Evolutionary conservation across 139 green algal genomes (phyloP).

Genomic region (Diplosphaera chodatii): DNA sequence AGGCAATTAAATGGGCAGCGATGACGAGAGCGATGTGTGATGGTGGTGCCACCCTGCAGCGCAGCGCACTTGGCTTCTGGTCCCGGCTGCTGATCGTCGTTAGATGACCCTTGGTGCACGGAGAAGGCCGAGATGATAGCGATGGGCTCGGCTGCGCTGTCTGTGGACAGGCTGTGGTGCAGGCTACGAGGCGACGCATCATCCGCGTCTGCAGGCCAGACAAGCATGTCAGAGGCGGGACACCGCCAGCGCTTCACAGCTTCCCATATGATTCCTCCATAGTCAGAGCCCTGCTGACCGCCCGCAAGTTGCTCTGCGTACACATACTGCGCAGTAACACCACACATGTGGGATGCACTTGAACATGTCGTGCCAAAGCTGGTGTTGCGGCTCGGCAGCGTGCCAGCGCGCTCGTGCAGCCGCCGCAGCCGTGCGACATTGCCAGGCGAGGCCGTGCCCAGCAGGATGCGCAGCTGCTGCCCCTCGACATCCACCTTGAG

Average conservation of each 20-base stretch:
- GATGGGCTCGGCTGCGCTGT: not conserved
- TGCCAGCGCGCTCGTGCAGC: not conserved
- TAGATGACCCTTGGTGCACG: not conserved
- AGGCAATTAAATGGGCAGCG: too few species aligned
- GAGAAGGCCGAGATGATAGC: not conserved
- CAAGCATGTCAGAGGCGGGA: too few species aligned
- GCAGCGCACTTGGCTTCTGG: not conserved
- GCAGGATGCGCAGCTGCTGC: not conserved
- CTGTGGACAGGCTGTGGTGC: not conserved
- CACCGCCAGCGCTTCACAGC: too few species aligned
- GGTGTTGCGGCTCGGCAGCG: not conserved
- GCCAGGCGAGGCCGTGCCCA: not conserved
- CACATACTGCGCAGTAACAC: too few species aligned
- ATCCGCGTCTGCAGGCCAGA: not conserved
- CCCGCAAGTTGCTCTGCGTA: too few species aligned
- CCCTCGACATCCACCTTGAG: not conserved
- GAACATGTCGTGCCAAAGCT: not conserved
- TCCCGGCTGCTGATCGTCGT: not conserved
- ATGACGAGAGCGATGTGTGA: too few species aligned
- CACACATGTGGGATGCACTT: too few species aligned
- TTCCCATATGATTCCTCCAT: not conserved
- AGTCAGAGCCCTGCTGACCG: too few species aligned
- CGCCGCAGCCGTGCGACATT: not conserved
- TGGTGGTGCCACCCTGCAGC: too few species aligned
- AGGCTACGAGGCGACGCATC: not conserved